Base-by-base conservation (phyloP, 495 filamentous ascomycete species). In the Neurospora sublineolata region DNA sequence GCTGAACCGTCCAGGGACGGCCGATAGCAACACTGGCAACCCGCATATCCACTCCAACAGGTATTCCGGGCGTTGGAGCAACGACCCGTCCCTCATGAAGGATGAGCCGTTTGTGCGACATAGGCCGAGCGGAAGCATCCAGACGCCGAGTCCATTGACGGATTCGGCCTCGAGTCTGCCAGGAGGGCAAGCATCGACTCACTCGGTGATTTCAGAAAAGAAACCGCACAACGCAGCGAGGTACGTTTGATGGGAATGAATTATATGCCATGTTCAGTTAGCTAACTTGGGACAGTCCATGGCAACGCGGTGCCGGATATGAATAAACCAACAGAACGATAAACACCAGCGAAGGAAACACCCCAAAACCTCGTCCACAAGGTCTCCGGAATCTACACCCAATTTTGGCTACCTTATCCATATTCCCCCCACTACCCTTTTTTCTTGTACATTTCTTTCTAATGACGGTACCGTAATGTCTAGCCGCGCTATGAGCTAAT, bases 261-360 rank as follows among this genome's bases (percentile, higher is more conserved):
- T 3, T 9, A n/a, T 42, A 18, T 42, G 6, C 40, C 16, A 42
- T 42, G 16, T 42, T 42, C 18, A 73, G 33, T 79, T 81, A 76
- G 80, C 73, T 73, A 70, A 68, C 69, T 11, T 33, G 14, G 2
- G 12, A 14, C 68, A 87, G 85, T 74, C 81, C 82, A 36, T 87
- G 86, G 86, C 85, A 87, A 77, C 81, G 84, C 71, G 86, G 86
- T 64, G 86, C 86, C 30, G 86, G 86, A 68, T 87, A 87, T 74
- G 86, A 87, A 9, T 76, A 79, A 36, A 58, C 33, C 27, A 60
- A 7, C 23, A 33, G 52, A 60, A 7, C 23, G 2, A 60, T 33
- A 33, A 60, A 60, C 12, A 60, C 14, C 27, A 33, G 52, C 27
- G 52, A 60, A 60, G 27, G 27, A 60, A 60, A 27, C 8, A 10